These are phyloP conservation scores for Saccharomycopsis oosterbeekiorum DNA, from an alignment of 805 yeast genomes.

Conservation along the genomic window DNA sequence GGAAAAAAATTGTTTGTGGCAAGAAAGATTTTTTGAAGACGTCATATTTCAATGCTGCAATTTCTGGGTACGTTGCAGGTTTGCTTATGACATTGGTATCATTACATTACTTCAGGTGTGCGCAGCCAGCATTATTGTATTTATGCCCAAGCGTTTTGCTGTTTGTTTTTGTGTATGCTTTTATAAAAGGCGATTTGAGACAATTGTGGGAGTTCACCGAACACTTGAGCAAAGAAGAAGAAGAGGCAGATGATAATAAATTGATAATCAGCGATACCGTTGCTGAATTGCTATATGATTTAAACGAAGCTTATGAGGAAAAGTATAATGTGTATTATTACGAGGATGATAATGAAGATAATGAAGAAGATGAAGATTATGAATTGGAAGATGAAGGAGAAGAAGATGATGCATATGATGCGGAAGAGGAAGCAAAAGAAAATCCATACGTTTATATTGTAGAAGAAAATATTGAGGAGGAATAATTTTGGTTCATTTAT, in stretches of 20 bases:
- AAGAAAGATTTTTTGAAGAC: conserved; percentile 23
- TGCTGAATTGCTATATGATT: neutral
- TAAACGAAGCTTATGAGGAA: conserved; percentile 14
- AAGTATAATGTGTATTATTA: conserved; percentile 3
- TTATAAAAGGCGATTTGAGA: conserved; percentile 32
- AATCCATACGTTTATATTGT: conserved; percentile 2
- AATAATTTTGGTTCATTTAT: neutral
- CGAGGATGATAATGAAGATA: conserved; percentile 1
- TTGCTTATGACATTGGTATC: conserved; percentile 34
- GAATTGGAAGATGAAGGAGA: conserved; percentile 18
- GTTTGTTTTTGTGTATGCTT: conserved; percentile 28
- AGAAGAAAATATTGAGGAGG: conserved; percentile 5
- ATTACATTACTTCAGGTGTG: conserved; percentile 31
- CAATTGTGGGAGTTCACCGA: conserved; percentile 30
- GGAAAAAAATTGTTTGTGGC: neutral
- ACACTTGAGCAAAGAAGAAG: conserved; percentile 21
- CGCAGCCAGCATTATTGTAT: conserved; percentile 63
- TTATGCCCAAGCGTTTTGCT: conserved; percentile 40
- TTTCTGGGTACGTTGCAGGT: conserved; percentile 42
- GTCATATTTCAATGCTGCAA: conserved; percentile 36
- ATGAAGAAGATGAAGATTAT: conserved; percentile 4
- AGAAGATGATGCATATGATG: conserved; percentile 6
- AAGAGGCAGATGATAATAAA: conserved; percentile 8
- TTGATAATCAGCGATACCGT: neutral
- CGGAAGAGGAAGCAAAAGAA: conserved; percentile 9